Evolutionary conservation across 306 rosid species (phyloP).

Genomic region (Mimosa bimucronata): DNA sequence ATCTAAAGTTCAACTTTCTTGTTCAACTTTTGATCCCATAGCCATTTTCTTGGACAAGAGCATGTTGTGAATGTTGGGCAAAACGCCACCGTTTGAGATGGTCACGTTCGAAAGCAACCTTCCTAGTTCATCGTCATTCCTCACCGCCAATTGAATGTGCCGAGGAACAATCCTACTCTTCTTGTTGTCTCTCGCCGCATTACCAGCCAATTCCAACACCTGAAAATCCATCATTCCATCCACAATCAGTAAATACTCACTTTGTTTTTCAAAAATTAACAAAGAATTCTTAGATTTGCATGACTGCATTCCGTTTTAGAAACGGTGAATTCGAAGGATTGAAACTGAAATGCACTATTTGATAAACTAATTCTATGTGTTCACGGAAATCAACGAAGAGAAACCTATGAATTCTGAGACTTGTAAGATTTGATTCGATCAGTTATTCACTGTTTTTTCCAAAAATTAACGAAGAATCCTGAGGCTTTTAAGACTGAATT

Average conservation of each 20-base stretch:
- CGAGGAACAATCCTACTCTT: not conserved
- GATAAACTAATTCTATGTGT: too few relatives aligned
- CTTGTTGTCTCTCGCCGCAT: constrained; percentile 19
- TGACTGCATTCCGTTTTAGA: too few relatives aligned
- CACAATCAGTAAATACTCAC: not conserved
- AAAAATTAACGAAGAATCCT: too few relatives aligned
- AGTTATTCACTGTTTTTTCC: too few relatives aligned
- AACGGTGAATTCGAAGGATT: too few relatives aligned
- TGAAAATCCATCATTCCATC: not conserved
- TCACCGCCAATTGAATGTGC: constrained; percentile 13
- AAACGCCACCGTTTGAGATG: constrained; percentile 10
- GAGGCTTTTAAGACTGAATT: too few relatives aligned
- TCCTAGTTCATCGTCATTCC: constrained; percentile 3
- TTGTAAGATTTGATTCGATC: too few relatives aligned
- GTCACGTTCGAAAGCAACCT: not conserved
- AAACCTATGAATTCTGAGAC: too few relatives aligned
- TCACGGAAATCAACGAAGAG: too few relatives aligned
- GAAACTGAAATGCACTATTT: too few relatives aligned
- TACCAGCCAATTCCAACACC: constrained; percentile 16
- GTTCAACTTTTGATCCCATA: not conserved
- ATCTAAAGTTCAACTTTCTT: not conserved
- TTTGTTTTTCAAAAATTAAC: not conserved
- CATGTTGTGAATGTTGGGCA: not conserved
- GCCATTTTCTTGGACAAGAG: not conserved
- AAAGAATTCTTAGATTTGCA: too few relatives aligned